Evolutionary conservation across 2,329 filamentous ascomycete species (phyloP).

Genomic region (Aspergillus sp.): DNA sequence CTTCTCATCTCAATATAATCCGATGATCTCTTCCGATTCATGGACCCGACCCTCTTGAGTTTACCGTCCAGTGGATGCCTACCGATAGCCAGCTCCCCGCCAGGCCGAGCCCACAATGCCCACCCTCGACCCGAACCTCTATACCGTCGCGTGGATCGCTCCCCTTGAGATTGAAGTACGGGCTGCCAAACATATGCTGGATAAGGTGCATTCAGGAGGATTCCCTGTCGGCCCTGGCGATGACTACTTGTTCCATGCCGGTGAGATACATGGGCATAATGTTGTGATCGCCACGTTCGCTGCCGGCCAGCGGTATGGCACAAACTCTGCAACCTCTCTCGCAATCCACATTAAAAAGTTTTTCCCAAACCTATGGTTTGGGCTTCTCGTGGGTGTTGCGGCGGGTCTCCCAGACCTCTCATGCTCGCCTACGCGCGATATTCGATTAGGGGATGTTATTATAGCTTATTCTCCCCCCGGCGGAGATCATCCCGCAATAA

Average conservation of each 20-base stretch:
- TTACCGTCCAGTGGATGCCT: too few relatives aligned
- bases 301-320: slow-evolving; percentile 37
- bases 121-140: slow-evolving; percentile 19
- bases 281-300: slow-evolving; percentile 38
- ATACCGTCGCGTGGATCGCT: slow-evolving; percentile 41
- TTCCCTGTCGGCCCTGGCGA: slow-evolving; percentile 34
- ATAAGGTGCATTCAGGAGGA: slow-evolving; percentile 27
- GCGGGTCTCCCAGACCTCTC: slow-evolving; percentile 34
- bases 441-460: slow-evolving; percentile 42
- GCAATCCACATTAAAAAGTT: slow-evolving; percentile 33
- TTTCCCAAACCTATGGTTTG: slow-evolving; percentile 40
- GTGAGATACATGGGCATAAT: slow-evolving; percentile 38
- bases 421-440: slow-evolving; percentile 29
- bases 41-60: too few relatives aligned
- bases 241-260: slow-evolving; percentile 40
- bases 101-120: neutral
- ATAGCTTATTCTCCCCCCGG: slow-evolving; percentile 25
- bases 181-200: slow-evolving; percentile 29
- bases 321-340: slow-evolving; percentile 33
- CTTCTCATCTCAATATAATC: too few relatives aligned
- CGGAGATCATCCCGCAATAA: slow-evolving; percentile 25
- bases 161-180: slow-evolving; percentile 37
- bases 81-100: too few relatives aligned
- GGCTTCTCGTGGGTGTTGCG: slow-evolving; percentile 39
- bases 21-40: too few relatives aligned